Conservation (phyloP, 352 stramenopile species). For the Phytophthora palmivora region DNA sequence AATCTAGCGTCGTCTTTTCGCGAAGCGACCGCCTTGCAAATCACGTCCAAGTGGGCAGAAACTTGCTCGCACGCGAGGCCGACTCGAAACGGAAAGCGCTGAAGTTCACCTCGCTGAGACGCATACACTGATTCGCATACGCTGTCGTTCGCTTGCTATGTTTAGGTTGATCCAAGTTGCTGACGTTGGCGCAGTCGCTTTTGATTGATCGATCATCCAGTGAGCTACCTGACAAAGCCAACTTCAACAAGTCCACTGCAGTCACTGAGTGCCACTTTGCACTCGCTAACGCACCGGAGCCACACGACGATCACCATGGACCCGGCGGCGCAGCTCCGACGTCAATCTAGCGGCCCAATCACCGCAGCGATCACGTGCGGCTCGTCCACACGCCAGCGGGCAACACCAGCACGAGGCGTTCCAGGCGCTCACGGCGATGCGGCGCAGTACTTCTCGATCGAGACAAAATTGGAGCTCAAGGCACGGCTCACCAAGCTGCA, state of each 20-base stretch:
- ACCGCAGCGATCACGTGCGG: conserved; percentile 16
- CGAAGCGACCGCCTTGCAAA: conserved; percentile 8
- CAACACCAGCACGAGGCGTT: conserved; percentile 12
- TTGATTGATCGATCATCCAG: background rate
- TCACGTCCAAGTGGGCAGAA: conserved; percentile 18
- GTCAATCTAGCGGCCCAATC: conserved; percentile 26
- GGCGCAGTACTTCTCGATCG: conserved; percentile 64
- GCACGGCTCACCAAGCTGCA: conserved; percentile 50
- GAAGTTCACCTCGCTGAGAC: no score
- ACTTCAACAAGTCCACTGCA: conserved; percentile 25
- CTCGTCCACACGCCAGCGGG: conserved; percentile 29
- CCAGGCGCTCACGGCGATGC: conserved; percentile 33
- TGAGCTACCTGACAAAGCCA: conserved; percentile 8
- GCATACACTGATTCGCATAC: background rate
- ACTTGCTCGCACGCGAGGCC: conserved; percentile 24
- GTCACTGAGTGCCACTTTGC: conserved; percentile 24
- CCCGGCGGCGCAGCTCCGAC: conserved; percentile 24
- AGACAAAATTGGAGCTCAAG: conserved; percentile 64
- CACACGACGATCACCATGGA: conserved; percentile 29
- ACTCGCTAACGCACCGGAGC: conserved; percentile 6
- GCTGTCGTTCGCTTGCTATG: conserved; percentile 14
- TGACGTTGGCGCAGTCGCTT: background rate
- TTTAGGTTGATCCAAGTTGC: conserved; percentile 10
- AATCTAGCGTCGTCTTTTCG: conserved; percentile 30
- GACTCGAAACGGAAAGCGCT: conserved; percentile 20